A percentile compares a stretch with the other conserved stretches of the same genome.
phyloP scores from a whole-genome alignment of 106 monocot species.

The Allium fistulosum region DNA sequence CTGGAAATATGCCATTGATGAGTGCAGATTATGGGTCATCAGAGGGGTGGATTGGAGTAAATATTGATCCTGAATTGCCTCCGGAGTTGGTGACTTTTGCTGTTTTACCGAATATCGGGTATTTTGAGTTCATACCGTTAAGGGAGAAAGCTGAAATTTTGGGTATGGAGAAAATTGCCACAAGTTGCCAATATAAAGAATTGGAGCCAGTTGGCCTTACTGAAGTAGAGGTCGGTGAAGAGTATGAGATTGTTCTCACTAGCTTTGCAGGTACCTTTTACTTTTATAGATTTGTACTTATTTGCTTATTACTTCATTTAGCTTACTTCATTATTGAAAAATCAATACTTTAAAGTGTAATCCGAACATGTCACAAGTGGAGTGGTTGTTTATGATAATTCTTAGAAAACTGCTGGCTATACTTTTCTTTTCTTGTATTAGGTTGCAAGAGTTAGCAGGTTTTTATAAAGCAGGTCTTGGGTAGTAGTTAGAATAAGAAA shows the following conservation, averaged over 20 bases:
- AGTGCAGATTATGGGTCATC: slow-evolving; percentile 84
- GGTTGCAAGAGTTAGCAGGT: too few relatives aligned
- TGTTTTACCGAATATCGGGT: slow-evolving; percentile 83
- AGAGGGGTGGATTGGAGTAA: slow-evolving; percentile 84
- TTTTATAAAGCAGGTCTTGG: too few relatives aligned
- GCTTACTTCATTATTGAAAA: not conserved
- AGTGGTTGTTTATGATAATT: too few relatives aligned
- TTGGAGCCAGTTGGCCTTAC: slow-evolving; percentile 42
- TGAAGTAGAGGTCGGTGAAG: slow-evolving; percentile 46
- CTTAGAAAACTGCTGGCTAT: too few relatives aligned
- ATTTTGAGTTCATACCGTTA: slow-evolving; percentile 89
- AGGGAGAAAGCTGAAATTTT: slow-evolving; percentile 7
- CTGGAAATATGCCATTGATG: slow-evolving; percentile 72
- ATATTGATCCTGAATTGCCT: slow-evolving; percentile 49
- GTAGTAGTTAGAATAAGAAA: too few relatives aligned
- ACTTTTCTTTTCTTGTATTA: too few relatives aligned
- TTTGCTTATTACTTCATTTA: not conserved
- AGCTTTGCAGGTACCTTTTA: slow-evolving; percentile 32
- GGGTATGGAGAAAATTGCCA: slow-evolving; percentile 12
- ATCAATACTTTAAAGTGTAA: not conserved
- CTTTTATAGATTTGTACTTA: not conserved
- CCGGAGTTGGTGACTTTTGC: slow-evolving; percentile 63
- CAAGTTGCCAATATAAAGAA: slow-evolving; percentile 12
- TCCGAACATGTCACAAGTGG: too few relatives aligned
- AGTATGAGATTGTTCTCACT: slow-evolving; percentile 58